Conservation (phyloP, 228 moss, liverwort and hornwort species). For the Sphagnum fallax region DNA sequence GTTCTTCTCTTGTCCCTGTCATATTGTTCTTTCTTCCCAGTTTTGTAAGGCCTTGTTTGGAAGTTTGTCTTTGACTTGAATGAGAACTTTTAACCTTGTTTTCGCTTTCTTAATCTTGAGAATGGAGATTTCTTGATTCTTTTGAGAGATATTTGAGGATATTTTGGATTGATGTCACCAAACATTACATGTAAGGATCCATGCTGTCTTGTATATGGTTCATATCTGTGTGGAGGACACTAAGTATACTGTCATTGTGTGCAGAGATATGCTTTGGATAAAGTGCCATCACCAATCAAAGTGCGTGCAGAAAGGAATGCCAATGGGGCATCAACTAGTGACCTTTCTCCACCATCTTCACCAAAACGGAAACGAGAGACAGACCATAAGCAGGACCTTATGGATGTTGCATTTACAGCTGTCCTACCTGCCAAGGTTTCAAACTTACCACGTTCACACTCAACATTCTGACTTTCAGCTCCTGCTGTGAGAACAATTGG, state of each 20-base stretch:
- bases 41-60: too few species aligned
- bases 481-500: too few species aligned
- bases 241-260: not conserved
- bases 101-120: too few species aligned
- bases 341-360: constrained; percentile 56
- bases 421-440: constrained; percentile 48
- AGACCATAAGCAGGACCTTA: constrained; percentile 42
- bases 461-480: constrained; percentile 29
- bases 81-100: too few species aligned
- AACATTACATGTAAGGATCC: too few species aligned
- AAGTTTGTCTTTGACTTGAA: too few species aligned
- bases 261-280: constrained; percentile 51
- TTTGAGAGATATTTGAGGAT: too few species aligned
- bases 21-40: too few species aligned
- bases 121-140: too few species aligned
- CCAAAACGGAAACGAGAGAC: constrained; percentile 61
- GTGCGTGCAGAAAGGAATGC: constrained; percentile 30
- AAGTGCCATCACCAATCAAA: constrained; percentile 56
- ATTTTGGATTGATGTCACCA: too few species aligned
- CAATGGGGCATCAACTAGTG: constrained; percentile 31
- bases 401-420: constrained; percentile 51
- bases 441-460: constrained; percentile 48
- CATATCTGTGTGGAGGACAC: not conserved
- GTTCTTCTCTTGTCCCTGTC: too few species aligned
- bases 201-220: too few species aligned